These are phyloP conservation scores for Boehmeria nivea DNA, from an alignment of 306 rosid genomes.

Conservation along the genomic window DNA sequence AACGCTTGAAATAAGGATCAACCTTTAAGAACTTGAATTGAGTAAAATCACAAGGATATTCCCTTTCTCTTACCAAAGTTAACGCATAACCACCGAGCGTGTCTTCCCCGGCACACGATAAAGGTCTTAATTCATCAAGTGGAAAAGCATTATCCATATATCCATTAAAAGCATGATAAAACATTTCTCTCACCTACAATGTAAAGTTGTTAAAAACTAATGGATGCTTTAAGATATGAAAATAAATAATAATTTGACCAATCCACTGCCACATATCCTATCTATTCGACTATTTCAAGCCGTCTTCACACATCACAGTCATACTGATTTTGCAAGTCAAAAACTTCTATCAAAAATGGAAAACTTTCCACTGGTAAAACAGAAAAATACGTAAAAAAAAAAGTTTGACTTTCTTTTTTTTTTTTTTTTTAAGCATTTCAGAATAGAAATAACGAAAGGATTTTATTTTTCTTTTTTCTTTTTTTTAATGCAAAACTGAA, in stretches of 20 bases:
- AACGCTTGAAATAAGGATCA: neutral
- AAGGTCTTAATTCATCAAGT: conserved; percentile 79
- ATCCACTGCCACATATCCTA: no score
- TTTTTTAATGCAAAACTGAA: neutral
- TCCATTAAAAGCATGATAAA: conserved; percentile 93
- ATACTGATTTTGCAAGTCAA: no score
- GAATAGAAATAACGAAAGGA: no score
- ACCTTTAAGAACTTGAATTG: neutral
- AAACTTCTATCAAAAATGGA: no score
- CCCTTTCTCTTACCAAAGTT: conserved; percentile 53
- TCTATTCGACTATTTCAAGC: neutral
- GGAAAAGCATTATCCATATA: conserved; percentile 94
- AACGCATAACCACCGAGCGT: conserved; percentile 91
- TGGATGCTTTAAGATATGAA: neutral
- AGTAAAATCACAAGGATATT: neutral
- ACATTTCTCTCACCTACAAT: conserved; percentile 73
- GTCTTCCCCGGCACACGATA: conserved; percentile 78
- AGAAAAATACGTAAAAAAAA: no score
- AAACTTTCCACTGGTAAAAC: no score
- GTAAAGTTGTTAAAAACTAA: neutral
- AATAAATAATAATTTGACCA: no score
- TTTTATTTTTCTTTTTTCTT: no score
- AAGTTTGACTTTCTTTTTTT: no score
- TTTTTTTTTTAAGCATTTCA: no score
- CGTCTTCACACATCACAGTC: no score